Percentiles rank a stretch among this genome's conserved stretches.
These are phyloP conservation scores for Brassica cretica DNA, from an alignment of 345 rosid genomes.

Conservation along the genomic window DNA sequence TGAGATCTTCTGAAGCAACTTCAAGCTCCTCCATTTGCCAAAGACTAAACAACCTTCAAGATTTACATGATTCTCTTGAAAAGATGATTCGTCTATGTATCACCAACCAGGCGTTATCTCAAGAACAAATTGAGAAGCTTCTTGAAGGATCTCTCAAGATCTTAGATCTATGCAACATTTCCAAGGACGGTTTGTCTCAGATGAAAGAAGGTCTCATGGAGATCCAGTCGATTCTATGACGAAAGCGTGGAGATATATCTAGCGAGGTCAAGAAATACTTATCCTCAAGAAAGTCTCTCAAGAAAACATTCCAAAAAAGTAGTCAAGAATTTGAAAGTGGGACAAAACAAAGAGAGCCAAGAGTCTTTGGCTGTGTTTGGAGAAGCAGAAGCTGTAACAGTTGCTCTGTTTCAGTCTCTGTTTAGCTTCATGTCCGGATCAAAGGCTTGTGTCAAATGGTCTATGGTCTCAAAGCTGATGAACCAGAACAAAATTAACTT, in stretches of 20 bases:
- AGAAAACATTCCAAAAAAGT: slow-evolving; percentile 33
- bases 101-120: slow-evolving; percentile 30
- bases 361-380: slow-evolving; percentile 34
- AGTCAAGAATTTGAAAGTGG: slow-evolving; percentile 24
- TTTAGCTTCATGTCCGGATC: slow-evolving; percentile 43
- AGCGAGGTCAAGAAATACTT: slow-evolving; percentile 44
- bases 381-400: slow-evolving; percentile 40
- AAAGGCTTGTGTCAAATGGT: slow-evolving; percentile 34
- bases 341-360: not conserved
- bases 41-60: slow-evolving; percentile 35
- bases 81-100: slow-evolving; percentile 33
- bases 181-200: slow-evolving; percentile 38
- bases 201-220: slow-evolving; percentile 32
- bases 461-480: slow-evolving; percentile 45
- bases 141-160: slow-evolving; percentile 42
- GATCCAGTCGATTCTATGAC: slow-evolving; percentile 38
- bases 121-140: slow-evolving; percentile 38
- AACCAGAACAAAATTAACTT: slow-evolving; percentile 29
- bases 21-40: slow-evolving; percentile 23
- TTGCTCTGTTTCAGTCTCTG: slow-evolving; percentile 40
- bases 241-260: slow-evolving; percentile 34
- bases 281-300: slow-evolving; percentile 41
- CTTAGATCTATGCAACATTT: slow-evolving; percentile 39
- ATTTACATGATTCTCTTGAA: slow-evolving; percentile 38
- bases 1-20: slow-evolving; percentile 34